Conservation (phyloP, 2,329 filamentous ascomycete species). For the Cordyceps fumosorosea region DNA sequence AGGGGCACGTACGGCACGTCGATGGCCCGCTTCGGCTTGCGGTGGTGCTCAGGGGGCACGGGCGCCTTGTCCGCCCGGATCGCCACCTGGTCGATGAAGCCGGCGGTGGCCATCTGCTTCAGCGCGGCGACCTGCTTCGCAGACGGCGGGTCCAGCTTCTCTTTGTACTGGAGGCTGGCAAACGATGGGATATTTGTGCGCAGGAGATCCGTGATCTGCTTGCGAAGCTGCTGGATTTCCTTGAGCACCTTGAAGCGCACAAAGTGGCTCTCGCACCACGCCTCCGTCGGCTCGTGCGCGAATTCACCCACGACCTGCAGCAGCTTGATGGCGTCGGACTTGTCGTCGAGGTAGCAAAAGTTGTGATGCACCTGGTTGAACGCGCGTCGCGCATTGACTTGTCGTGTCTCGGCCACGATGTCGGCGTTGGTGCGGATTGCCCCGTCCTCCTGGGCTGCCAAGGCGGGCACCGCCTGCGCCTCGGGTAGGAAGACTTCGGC, state of each 20-base stretch:
- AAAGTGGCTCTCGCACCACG: slow-evolving; percentile 78
- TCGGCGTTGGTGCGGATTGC: slow-evolving; percentile 58
- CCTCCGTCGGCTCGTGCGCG: slow-evolving; percentile 62
- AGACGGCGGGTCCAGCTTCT: slow-evolving; percentile 52
- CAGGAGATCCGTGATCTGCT: slow-evolving; percentile 77
- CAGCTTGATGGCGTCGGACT: slow-evolving; percentile 82
- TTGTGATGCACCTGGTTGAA: slow-evolving; percentile 69
- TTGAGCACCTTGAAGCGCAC: slow-evolving; percentile 80
- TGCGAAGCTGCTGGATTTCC: slow-evolving; percentile 76
- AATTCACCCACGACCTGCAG: slow-evolving; percentile 86
- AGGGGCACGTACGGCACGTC: slow-evolving; percentile 89
- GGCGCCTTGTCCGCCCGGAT: slow-evolving; percentile 85
- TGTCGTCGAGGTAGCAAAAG: slow-evolving; percentile 75
- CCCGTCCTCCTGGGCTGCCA: slow-evolving; percentile 39
- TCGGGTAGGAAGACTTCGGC: slow-evolving; percentile 83
- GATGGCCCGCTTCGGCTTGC: slow-evolving; percentile 76
- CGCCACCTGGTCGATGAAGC: slow-evolving; percentile 90
- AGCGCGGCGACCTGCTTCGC: slow-evolving; percentile 69
- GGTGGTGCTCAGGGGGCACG: slow-evolving; percentile 56
- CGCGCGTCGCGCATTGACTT: slow-evolving; percentile 53
- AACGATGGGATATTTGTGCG: slow-evolving; percentile 64
- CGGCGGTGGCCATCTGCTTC: slow-evolving; percentile 85
- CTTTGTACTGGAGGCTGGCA: slow-evolving; percentile 48
- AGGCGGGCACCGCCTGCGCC: slow-evolving; percentile 61
- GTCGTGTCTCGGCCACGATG: slow-evolving; percentile 62